Percentiles rank a stretch among this genome's conserved stretches.
Evolutionary conservation across 345 rosid species (phyloP).

Genomic region (Lumnitzera littorea): DNA sequence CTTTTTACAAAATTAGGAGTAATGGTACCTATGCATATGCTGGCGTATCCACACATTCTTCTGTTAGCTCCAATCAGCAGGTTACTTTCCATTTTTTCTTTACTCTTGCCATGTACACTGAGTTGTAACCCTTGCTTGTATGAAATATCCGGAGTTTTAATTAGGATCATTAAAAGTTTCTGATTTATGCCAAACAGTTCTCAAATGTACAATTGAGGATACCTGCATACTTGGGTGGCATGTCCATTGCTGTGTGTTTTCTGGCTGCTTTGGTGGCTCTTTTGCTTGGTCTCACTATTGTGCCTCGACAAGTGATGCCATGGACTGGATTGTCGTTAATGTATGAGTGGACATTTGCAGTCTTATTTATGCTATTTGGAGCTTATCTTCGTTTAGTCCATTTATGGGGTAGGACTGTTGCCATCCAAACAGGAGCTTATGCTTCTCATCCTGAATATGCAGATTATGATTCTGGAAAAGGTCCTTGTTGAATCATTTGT

Average conservation of each 20-base stretch:
- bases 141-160: background rate
- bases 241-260: constrained; percentile 52
- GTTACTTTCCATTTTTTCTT: constrained; percentile 20
- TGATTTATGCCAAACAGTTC: constrained; percentile 31
- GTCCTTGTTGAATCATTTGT: constrained; percentile 21
- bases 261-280: constrained; percentile 40
- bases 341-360: constrained; percentile 81
- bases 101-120: background rate
- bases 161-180: constrained; percentile 7
- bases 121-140: background rate
- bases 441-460: constrained; percentile 31
- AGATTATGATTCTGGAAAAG: constrained; percentile 71
- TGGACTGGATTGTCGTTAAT: constrained; percentile 84
- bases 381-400: constrained; percentile 53
- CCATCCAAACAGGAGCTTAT: constrained; percentile 38
- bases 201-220: constrained; percentile 43
- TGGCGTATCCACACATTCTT: constrained; percentile 46
- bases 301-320: constrained; percentile 81
- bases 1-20: constrained; percentile 49
- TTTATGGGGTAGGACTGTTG: constrained; percentile 51
- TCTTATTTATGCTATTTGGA: constrained; percentile 60
- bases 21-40: constrained; percentile 50
- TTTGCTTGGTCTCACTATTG: constrained; percentile 52
- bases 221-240: constrained; percentile 59
- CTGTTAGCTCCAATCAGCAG: constrained; percentile 38